Base-by-base conservation (phyloP, 257 asterid species). In the Jacaranda copaia region DNA sequence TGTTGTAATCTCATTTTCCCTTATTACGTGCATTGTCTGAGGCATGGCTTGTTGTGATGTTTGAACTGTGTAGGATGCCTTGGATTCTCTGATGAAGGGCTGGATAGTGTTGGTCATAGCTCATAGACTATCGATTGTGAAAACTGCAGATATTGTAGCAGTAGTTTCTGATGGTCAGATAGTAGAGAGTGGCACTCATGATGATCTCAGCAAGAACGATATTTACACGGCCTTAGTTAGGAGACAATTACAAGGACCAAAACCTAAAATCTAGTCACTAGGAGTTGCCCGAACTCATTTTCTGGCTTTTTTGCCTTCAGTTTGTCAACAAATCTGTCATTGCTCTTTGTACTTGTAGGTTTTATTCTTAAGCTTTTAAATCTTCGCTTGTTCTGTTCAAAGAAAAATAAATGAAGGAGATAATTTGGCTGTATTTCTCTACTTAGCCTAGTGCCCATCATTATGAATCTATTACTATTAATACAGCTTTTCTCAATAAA, bases 101-200 rank as follows among this genome's bases (percentile, higher is more conserved):
- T 83, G 98, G 79, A 91, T 94, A 0, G 98, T 93, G 77, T 85
- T 93, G 18, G 98, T 93, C 18, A 93, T 93, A 76, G 98, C 98
- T 13, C 96, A 93, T 40, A 85, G 98, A 88, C 96, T 93, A 60
- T 91, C 98, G 4, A 91, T 96, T 0, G 98, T 93, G 10, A 88
- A 93, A 79, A 91, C 87, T 11, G 98, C 98, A 36, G 95, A 93
- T 62, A 89, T 85, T 0, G 98, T 93, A 6, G 98, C 97, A 32
- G 98, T 93, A 38, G 84, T 93, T 71, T 88, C 94, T 0, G 91
- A 89, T 35, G 98, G 98, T 13, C 88, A 88, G 87, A 87, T 93
- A 73, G 97, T 87, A 6, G 98, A 93, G 76, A 88, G 90, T 8
- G 96, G 97, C 19, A 90, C 85, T 7, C 97, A 91, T 10, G 91